phyloP scores from a whole-genome alignment of 2,329 filamentous ascomycete species.

The Nectriaceae sp. region DNA sequence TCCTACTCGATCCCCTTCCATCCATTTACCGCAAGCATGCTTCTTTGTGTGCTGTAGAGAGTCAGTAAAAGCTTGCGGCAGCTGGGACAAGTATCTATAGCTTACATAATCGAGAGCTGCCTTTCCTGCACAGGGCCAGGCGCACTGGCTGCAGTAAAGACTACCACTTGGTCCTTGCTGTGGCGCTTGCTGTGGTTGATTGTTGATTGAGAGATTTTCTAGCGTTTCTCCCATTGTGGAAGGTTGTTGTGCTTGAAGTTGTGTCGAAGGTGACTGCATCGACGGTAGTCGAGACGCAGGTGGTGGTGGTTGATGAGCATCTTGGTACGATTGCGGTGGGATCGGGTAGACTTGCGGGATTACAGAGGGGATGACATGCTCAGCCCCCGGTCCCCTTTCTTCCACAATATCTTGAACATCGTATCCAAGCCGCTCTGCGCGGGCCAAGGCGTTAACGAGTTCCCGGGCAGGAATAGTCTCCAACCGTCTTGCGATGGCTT shows the following conservation, averaged over 20 bases:
- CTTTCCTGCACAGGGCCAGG: constrained; percentile 36
- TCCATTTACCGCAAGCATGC: constrained; percentile 24
- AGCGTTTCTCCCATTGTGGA: no score
- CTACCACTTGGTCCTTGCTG: no score
- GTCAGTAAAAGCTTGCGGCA: constrained; percentile 22
- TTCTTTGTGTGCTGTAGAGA: constrained; percentile 30
- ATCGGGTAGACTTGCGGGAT: constrained; percentile 13
- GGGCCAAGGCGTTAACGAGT: constrained; percentile 58
- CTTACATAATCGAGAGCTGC: constrained; percentile 36
- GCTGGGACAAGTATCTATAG: no score
- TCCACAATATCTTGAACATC: constrained; percentile 49
- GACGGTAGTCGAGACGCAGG: not conserved
- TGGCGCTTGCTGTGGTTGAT: no score
- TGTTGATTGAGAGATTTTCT: no score
- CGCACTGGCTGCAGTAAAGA: no score
- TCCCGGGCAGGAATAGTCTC: constrained; percentile 55
- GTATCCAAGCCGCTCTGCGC: constrained; percentile 59
- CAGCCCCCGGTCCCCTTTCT: constrained; percentile 37
- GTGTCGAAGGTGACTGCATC: no score
- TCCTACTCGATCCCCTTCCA: constrained; percentile 15
- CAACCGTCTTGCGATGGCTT: constrained; percentile 52
- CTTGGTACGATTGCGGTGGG: constrained; percentile 5
- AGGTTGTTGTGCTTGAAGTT: no score
- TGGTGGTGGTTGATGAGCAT: constrained; percentile 1
- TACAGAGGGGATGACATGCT: constrained; percentile 40